Conservation (phyloP, 2,329 filamentous ascomycete species). For the Graphilbum sp. region DNA sequence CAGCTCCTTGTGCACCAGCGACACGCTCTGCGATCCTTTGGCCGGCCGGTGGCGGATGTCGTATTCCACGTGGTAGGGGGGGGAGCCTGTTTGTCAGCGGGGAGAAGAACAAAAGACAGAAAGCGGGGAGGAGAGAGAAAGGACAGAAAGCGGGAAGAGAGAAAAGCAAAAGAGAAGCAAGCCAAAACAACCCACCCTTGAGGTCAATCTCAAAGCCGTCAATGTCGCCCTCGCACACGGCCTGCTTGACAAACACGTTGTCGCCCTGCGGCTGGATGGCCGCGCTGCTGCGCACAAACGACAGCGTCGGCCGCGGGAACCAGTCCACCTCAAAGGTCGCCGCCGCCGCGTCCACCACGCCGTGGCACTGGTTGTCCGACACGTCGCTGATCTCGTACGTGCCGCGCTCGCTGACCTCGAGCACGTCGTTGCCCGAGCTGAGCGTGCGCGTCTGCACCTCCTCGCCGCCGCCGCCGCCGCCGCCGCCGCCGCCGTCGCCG, state of each 20-base stretch:
- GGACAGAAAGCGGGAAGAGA: neutral
- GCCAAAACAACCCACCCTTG: constrained; percentile 36
- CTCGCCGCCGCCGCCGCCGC: constrained; percentile 14
- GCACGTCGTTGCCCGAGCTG: constrained; percentile 45
- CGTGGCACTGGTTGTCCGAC: constrained; percentile 65
- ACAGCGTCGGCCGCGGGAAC: constrained; percentile 65
- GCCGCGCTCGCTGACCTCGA: constrained; percentile 51
- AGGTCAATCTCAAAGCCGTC: constrained; percentile 73
- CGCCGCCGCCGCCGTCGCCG: constrained; percentile 32
- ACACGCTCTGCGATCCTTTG: constrained; percentile 37
- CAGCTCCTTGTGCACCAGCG: constrained; percentile 52
- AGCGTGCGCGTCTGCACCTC: constrained; percentile 30
- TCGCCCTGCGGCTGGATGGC: constrained; percentile 35
- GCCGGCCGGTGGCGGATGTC: constrained; percentile 54
- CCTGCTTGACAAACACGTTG: constrained; percentile 50
- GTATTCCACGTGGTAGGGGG: constrained; percentile 74
- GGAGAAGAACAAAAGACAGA: neutral
- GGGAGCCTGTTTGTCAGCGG: constrained; percentile 33
- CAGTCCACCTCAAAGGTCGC: constrained; percentile 67
- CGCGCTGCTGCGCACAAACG: constrained; percentile 48
- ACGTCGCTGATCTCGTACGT: constrained; percentile 69
- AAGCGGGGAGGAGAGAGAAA: neutral
- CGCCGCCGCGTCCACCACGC: constrained; percentile 57
- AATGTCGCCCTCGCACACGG: constrained; percentile 89
- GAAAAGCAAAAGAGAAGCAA: neutral